phyloP scores from a whole-genome alignment of 1,284 basidiomycete species.

The Apiotrichum gamsii region DNA sequence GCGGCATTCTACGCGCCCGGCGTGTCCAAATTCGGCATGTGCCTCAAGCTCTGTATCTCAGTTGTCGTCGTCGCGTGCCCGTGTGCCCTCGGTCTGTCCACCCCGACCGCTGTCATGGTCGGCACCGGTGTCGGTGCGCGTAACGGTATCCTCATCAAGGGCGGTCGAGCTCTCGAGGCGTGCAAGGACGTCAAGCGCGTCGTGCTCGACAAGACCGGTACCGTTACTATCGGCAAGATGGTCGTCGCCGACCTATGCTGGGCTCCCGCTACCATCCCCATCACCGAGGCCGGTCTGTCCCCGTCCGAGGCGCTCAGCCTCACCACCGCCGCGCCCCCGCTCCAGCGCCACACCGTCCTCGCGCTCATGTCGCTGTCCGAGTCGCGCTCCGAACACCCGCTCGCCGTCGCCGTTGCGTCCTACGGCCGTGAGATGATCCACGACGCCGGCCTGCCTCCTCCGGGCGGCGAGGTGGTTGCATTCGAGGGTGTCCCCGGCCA shows the following conservation, averaged over 20 bases:
- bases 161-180: constrained; percentile 87
- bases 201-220: constrained; percentile 96
- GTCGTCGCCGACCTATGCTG: constrained; percentile 68
- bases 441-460: constrained; percentile 50
- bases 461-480: constrained; percentile 47
- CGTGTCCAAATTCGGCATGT: constrained; percentile 79
- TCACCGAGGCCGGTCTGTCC: constrained; percentile 20
- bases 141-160: constrained; percentile 98
- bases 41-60: constrained; percentile 94
- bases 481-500: constrained; percentile 87
- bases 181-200: constrained; percentile 74
- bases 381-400: constrained; percentile 87
- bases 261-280: constrained; percentile 51
- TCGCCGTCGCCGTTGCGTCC: constrained; percentile 81
- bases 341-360: constrained; percentile 58
- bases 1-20: constrained; percentile 77
- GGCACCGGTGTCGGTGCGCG: constrained; percentile 95
- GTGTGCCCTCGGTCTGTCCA: constrained; percentile 91
- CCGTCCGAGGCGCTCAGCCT: constrained; percentile 36
- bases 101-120: constrained; percentile 99
- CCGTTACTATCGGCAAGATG: constrained; percentile 82
- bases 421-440: constrained; percentile 66
- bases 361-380: constrained; percentile 81
- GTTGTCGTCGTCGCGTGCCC: constrained; percentile 98
- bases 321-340: constrained; percentile 39